Percentiles rank a stretch among this genome's conserved stretches.
Evolutionary conservation across 106 monocot species (phyloP).

Genomic region (Ottelia alismoides): DNA sequence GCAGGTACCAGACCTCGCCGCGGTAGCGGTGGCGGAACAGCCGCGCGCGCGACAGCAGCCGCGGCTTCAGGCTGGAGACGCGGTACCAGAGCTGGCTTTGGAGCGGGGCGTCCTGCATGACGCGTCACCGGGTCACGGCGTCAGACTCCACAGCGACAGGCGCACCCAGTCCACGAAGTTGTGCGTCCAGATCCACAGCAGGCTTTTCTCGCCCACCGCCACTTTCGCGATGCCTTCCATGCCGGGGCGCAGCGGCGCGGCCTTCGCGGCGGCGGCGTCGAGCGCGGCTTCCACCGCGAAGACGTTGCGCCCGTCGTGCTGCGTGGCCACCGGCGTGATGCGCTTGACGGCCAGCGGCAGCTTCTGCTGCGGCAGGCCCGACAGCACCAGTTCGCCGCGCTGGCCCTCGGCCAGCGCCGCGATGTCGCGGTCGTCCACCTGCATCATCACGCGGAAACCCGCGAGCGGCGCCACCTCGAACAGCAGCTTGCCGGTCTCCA

Average conservation of each 20-base stretch:
- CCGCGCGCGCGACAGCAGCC: background rate
- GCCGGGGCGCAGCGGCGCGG: background rate
- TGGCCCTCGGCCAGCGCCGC: background rate
- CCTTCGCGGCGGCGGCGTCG: no score
- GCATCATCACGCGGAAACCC: background rate
- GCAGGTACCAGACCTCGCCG: background rate
- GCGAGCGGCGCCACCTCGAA: background rate
- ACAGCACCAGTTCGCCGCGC: background rate
- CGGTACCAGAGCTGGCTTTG: background rate
- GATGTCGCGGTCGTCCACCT: background rate
- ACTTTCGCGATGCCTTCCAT: background rate
- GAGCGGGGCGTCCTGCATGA: background rate
- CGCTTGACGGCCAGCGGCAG: background rate
- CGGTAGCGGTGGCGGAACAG: background rate
- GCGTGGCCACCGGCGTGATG: background rate
- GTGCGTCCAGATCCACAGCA: background rate
- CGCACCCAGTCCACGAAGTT: background rate
- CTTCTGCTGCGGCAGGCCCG: background rate
- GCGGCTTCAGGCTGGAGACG: background rate
- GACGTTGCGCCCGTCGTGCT: background rate
- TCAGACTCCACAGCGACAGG: background rate
- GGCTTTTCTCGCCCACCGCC: no score
- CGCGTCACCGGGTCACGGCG: background rate
- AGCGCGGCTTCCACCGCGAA: background rate
- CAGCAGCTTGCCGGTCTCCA: background rate